Base-by-base conservation (phyloP, 495 filamentous ascomycete genomes). In the Trichodelitschia bisporula region DNA sequence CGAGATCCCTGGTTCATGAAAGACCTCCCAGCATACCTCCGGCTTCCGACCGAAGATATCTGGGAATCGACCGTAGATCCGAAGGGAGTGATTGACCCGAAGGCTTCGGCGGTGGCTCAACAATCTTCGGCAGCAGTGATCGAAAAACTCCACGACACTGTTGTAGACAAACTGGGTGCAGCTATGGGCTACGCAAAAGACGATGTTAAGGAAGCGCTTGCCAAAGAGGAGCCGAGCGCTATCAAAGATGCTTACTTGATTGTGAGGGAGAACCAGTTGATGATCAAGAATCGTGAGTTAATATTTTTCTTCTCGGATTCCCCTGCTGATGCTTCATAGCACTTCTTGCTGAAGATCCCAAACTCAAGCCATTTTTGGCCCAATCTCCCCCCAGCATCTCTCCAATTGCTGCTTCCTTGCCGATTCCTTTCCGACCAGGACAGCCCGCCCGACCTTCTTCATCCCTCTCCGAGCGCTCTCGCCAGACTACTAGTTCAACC, bases 201-300 rank as follows among this genome's bases (percentile, higher is more conserved):
- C 20, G 86, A 97, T 54, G 86, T 97, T 21, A 74, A 90, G 47
- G 84, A 93, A 44, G 84, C 86, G 19, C 56, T 97, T 31, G 69
- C 72, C 37, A 77, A 77, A 32, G 69, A 90, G 28, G 86, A 97
- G 44, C 84, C 86, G 21, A 92, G 78, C 36, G 82, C 89, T 10
- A 91, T 97, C 55, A 97, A 97, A 48, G 86, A 97, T 58, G 86
- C 86, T 10, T 97, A 95, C 50, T 69, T 90, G 51, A 95, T 97
- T 42, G 79, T 95, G 18, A 67, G 83, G 29, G 86, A 97, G 53
- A 95, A 97, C 49, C 82, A 92, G 48, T 65, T 97, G 44, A 95
- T 93, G 89, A 77, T 79, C 44, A 72, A 68, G 19, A 90, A 79
- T 49, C 82, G 82, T 90, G 53, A 64, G 69, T 64, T n/a, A n/a